Evolutionary conservation across 805 yeast species (phyloP).

Genomic region (Diddensiella santjacobensis): DNA sequence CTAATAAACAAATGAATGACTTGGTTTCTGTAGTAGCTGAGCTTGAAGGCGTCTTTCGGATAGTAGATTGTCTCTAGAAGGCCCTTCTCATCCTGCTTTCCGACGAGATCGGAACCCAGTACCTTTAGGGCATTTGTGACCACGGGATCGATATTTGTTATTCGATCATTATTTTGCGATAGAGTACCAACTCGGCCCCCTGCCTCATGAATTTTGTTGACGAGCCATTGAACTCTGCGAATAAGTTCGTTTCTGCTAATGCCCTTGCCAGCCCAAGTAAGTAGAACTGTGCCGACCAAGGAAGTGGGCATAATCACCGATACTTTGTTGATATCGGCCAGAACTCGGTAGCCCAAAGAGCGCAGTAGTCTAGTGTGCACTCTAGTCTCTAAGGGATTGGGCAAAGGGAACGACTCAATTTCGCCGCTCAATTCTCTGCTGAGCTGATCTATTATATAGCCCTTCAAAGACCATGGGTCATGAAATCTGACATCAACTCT

Average conservation of each 20-base stretch:
- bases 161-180: slow-evolving; percentile 23
- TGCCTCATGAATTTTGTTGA: slow-evolving; percentile 31
- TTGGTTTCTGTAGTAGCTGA: slow-evolving; percentile 56
- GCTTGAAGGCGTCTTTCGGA: slow-evolving; percentile 50
- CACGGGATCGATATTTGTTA: slow-evolving; percentile 29
- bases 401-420: slow-evolving; percentile 9
- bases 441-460: slow-evolving; percentile 32
- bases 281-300: slow-evolving; percentile 45
- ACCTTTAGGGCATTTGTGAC: slow-evolving; percentile 39
- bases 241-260: slow-evolving; percentile 35
- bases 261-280: slow-evolving; percentile 40
- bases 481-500: slow-evolving; percentile 40
- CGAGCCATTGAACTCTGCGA: slow-evolving; percentile 35
- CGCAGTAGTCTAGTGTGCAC: slow-evolving; percentile 36
- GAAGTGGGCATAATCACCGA: slow-evolving; percentile 53
- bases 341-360: slow-evolving; percentile 50
- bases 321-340: slow-evolving; percentile 49
- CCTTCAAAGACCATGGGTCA: slow-evolving; percentile 40
- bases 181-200: slow-evolving; percentile 41
- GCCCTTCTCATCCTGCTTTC: slow-evolving; percentile 29
- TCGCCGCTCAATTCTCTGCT: slow-evolving; percentile 12
- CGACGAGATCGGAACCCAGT: slow-evolving; percentile 37
- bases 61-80: slow-evolving; percentile 37
- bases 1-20: slow-evolving; percentile 52
- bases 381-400: slow-evolving; percentile 8